phyloP scores from a whole-genome alignment of 2,329 filamentous ascomycete species.

The Hypocreales sp. region DNA sequence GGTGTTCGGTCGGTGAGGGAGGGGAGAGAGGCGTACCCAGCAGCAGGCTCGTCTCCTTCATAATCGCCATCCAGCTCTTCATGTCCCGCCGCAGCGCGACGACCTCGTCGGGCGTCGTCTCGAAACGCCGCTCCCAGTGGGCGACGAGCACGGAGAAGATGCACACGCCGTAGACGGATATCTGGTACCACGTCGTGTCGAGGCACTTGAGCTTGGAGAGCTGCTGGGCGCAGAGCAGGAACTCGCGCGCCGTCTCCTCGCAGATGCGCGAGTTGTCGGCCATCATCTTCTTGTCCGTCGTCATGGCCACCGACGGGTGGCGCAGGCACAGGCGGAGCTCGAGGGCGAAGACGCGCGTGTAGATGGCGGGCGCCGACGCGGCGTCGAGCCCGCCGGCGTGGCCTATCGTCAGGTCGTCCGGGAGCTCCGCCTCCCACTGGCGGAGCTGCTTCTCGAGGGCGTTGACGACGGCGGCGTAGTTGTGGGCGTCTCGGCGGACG shows the following conservation, averaged over 20 bases:
- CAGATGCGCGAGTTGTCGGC: constrained; percentile 50
- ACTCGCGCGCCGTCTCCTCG: constrained; percentile 47
- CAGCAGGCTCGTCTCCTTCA: constrained; percentile 50
- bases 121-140: constrained; percentile 49
- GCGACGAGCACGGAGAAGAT: constrained; percentile 59
- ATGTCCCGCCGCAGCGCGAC: constrained; percentile 49
- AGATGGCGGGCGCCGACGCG: constrained; percentile 35
- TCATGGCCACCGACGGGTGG: constrained; percentile 44
- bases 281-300: constrained; percentile 36
- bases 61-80: constrained; percentile 51
- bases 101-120: constrained; percentile 42
- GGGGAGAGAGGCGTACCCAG: constrained; percentile 35
- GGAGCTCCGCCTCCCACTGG: constrained; percentile 48
- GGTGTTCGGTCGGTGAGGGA: no score
- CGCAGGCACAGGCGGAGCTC: constrained; percentile 45
- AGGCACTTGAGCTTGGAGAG: constrained; percentile 50
- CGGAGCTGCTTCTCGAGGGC: constrained; percentile 49
- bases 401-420: constrained; percentile 39
- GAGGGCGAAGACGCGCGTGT: constrained; percentile 35
- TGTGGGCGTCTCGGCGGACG: constrained; percentile 43
- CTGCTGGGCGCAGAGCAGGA: constrained; percentile 43
- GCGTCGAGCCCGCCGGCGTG: constrained; percentile 21
- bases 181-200: constrained; percentile 66
- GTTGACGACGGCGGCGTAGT: constrained; percentile 47
- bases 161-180: constrained; percentile 55